Percentiles rank a stretch among this genome's conserved stretches.
These are phyloP conservation scores for Nissolia schottii DNA, from an alignment of 306 rosid species.

Conservation along the genomic window DNA sequence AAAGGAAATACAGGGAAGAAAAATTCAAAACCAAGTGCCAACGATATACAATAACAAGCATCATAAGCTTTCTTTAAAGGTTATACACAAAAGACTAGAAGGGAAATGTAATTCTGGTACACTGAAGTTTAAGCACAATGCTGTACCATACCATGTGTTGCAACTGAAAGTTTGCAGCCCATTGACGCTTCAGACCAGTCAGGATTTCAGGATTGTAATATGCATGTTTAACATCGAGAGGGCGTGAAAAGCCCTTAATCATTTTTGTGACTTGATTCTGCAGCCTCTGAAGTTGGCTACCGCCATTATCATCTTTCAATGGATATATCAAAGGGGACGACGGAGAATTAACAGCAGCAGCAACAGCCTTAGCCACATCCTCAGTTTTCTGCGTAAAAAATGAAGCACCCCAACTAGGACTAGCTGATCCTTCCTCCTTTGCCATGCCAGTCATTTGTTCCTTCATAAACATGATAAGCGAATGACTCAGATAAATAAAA, in stretches of 20 bases:
- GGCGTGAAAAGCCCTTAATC: conserved; percentile 67
- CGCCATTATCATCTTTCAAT: conserved; percentile 59
- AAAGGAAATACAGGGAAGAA: neutral
- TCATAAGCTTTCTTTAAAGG: neutral
- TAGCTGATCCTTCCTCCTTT: conserved; percentile 51
- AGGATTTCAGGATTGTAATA: conserved; percentile 84
- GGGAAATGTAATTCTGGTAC: neutral
- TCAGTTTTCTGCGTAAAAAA: conserved; percentile 55
- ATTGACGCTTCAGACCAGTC: conserved; percentile 87
- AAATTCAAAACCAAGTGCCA: neutral
- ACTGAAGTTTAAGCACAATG: neutral
- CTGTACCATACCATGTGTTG: conserved; percentile 39
- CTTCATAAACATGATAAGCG: conserved; percentile 11
- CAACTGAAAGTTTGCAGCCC: conserved; percentile 87
- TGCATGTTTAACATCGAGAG: conserved; percentile 50
- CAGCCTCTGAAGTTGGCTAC: conserved; percentile 63
- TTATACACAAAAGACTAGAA: neutral
- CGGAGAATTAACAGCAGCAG: conserved; percentile 54
- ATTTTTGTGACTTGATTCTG: conserved; percentile 63
- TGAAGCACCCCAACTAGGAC: conserved; percentile 68
- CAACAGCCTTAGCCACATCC: conserved; percentile 66
- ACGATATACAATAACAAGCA: neutral
- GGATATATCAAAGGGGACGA: conserved; percentile 57
- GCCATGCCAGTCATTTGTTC: conserved; percentile 38
- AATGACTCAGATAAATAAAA: conserved; percentile 15